Conservation (phyloP, 2,329 filamentous ascomycete species). For the Aspergillus quadricinctus region DNA sequence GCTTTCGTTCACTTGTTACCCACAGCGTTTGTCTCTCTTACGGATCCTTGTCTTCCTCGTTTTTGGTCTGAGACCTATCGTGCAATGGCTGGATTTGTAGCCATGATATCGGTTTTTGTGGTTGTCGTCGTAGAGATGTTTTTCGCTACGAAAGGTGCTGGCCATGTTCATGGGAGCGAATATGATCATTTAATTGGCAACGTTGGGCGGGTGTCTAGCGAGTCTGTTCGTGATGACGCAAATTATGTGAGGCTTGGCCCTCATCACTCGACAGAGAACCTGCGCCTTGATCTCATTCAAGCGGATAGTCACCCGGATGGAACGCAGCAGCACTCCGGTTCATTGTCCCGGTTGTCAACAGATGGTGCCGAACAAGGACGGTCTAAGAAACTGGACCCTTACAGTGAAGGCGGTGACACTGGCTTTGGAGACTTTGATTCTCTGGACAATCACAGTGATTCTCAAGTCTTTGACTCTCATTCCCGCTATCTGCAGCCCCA, state of each 20-base stretch:
- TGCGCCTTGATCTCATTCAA: slow-evolving; percentile 15
- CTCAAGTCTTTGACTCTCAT: slow-evolving; percentile 8
- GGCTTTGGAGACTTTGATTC: slow-evolving; percentile 53
- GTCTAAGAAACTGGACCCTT: slow-evolving; percentile 24
- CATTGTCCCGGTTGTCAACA: slow-evolving; percentile 11
- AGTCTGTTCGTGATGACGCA: slow-evolving; percentile 13
- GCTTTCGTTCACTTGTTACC: slow-evolving; percentile 59
- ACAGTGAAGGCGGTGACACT: slow-evolving; percentile 53
- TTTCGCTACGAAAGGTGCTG: slow-evolving; percentile 67
- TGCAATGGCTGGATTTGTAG: slow-evolving; percentile 74
- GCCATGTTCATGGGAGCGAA: slow-evolving; percentile 53
- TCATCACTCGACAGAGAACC: slow-evolving; percentile 16
- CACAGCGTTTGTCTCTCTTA: slow-evolving; percentile 58
- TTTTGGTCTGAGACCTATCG: slow-evolving; percentile 77
- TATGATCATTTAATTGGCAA: slow-evolving; percentile 45
- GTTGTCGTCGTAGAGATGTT: slow-evolving; percentile 87
- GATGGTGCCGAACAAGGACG: slow-evolving; percentile 15
- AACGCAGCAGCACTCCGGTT: slow-evolving; percentile 8
- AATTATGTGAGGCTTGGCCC: slow-evolving; percentile 22
- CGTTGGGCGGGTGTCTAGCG: slow-evolving; percentile 17
- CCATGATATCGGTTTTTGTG: slow-evolving; percentile 74
- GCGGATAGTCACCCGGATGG: slow-evolving; percentile 1
- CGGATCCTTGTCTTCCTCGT: slow-evolving; percentile 64
- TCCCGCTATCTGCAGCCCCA: slow-evolving; percentile 12
- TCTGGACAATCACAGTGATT: slow-evolving; percentile 17